Base-by-base conservation (phyloP, 1,284 basidiomycete species). In the Coniferiporia weirii region DNA sequence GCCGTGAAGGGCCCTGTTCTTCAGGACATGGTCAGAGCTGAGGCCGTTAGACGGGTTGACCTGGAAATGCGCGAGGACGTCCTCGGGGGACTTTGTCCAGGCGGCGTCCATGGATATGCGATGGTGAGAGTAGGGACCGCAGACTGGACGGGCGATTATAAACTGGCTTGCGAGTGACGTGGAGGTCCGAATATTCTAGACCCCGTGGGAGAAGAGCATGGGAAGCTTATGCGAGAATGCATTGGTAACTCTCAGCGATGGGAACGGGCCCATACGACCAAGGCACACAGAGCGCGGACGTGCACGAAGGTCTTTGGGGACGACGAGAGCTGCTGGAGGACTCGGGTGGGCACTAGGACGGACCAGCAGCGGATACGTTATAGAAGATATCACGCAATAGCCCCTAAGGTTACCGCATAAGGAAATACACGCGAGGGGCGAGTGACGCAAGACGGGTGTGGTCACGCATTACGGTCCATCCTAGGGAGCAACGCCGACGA, bases 1-100 rank as follows among this genome's bases (percentile, higher is more conserved):
- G 64, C 93, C 93, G 70, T 95, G 94, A 15, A 89, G 70, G 66
- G 86, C 80, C 62, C 83, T 83, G 70, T 94, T 89, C 64, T 85
- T 84, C 49, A 77, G 76, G 44, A 84, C 87, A 68, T 87, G 83
- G 54, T 81, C 77, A 17, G 75, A 65, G 45, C 81, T 77, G 38
- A 92, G 78, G 61, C 89, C 89, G 20, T 67, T 70, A 34, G 69
- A 66, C 13, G 76, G 67, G 69, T 89, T 79, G 47, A 89, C 86
- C 22, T 73, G 69, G 67, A 84, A 91, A 70, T 88, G 79, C 63
- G 80, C 78, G 54, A 89, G 76, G 61, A 90, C 76, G 53, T 85
- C 77, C 52, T 81, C 69, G n/a, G 85, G 76, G 44, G 81, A 75
- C 66, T 78, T 76, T 56, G 86, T 84, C 89, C 89, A 92, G 57